A percentile compares a stretch with the other conserved stretches of the same genome.
Evolutionary conservation across 306 rosid species (phyloP).

Genomic region (Vigna radiata): DNA sequence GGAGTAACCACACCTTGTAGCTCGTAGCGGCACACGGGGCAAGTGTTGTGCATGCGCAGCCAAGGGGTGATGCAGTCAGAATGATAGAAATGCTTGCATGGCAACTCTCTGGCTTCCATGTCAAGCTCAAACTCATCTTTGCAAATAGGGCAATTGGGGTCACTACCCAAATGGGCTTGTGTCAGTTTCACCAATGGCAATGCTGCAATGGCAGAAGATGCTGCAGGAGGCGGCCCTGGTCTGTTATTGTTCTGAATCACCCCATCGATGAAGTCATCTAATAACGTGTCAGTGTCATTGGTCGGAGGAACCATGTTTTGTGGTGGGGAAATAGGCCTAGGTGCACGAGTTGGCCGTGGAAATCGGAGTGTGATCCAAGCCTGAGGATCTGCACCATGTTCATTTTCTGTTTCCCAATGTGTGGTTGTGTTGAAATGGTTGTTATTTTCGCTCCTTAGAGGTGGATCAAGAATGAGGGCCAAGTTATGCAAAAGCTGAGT

Average conservation of each 20-base stretch:
- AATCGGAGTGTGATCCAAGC: slow-evolving; percentile 66
- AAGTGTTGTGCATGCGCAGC: slow-evolving; percentile 70
- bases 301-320: neutral
- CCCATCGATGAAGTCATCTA: slow-evolving; percentile 39
- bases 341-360: slow-evolving; percentile 15
- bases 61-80: slow-evolving; percentile 73
- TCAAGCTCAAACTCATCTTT: slow-evolving; percentile 71
- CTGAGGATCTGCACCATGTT: slow-evolving; percentile 15
- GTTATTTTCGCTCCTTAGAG: slow-evolving; percentile 32
- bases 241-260: slow-evolving; percentile 21
- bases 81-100: slow-evolving; percentile 85
- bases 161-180: slow-evolving; percentile 47
- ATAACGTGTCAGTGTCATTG: neutral
- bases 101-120: slow-evolving; percentile 64
- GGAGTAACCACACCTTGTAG: slow-evolving; percentile 20
- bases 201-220: slow-evolving; percentile 41
- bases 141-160: slow-evolving; percentile 72
- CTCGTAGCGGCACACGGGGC: slow-evolving; percentile 75
- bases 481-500: slow-evolving; percentile 42
- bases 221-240: slow-evolving; percentile 53
- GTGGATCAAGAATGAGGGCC: slow-evolving; percentile 56
- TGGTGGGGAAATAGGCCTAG: slow-evolving; percentile 29
- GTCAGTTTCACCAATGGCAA: slow-evolving; percentile 56
- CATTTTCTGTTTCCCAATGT: slow-evolving; percentile 45
- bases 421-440: slow-evolving; percentile 12